Base-by-base conservation (phyloP, 2,329 filamentous ascomycete species). In the Ceratocystiopsis brevicomis region DNA sequence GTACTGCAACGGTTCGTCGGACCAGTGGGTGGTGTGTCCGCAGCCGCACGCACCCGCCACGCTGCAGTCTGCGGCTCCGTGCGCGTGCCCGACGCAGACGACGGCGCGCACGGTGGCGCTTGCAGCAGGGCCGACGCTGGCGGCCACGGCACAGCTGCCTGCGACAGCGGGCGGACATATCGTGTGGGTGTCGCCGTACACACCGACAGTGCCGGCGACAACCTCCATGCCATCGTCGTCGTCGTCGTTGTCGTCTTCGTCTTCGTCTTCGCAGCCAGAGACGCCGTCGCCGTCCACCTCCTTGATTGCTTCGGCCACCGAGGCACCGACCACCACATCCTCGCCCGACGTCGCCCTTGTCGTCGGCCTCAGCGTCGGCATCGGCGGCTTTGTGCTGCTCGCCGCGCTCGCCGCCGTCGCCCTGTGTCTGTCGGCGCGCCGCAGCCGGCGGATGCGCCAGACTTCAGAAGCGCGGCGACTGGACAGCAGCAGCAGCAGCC, bases 1-100 rank as follows among this genome's bases (percentile, higher is more conserved):
- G 1, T 59, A 56, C 48, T 61, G 59, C 51, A 56, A 59, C 44
- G 50, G 50, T 48, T 55, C 51, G 3, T 52, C 52, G 2, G 45
- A 54, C 25, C 43, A 55, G 44, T 61, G 60, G 55, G 48, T 56
- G 15, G 53, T 53, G 17, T 61, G 59, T 47, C 46, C 48, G 15
- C 57, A 59, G 40, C 47, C 47, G 2, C 46, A 36, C 37, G 42
- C 46, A 8, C 47, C 53, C 1, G 39, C 42, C 3, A 53, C 54
- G 5, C 44, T 56, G 15, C 44, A 49, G 9, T 37, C 48, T 1
- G 50, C 56, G 6, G 53, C 55, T 14, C 49, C 46, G 4, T 60
- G 56, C 49, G 54, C 44, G 36, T 60, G 57, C 38, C 57, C 58
- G 0, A 39, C 47, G 2, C 48, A 50, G n/a, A 49, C 49, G 1